Conservation (phyloP, 2,329 filamentous ascomycete species). For the Phyllosticta ampelicida region DNA sequence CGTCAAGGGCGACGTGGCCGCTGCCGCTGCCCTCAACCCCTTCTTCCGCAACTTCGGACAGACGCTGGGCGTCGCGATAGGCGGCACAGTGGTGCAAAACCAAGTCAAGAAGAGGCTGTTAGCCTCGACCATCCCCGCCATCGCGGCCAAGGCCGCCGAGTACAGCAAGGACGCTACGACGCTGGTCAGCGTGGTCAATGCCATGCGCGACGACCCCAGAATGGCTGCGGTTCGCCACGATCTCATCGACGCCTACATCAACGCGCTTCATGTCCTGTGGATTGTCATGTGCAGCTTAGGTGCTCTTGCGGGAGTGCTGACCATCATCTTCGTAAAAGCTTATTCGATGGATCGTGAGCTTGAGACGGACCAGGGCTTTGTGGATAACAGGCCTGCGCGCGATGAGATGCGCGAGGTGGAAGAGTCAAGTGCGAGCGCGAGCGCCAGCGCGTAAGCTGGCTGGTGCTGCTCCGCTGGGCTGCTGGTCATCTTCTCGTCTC, state of each 20-base stretch:
- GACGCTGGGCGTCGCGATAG: constrained; percentile 38
- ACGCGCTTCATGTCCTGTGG: constrained; percentile 21
- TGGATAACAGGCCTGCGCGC: neutral
- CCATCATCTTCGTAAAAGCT: constrained; percentile 9
- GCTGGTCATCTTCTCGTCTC: too few species aligned
- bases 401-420: neutral
- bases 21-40: constrained; percentile 29
- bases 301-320: constrained; percentile 16
- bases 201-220: constrained; percentile 13
- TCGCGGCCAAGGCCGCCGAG: constrained; percentile 15
- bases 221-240: constrained; percentile 14
- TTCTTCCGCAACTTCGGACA: constrained; percentile 40
- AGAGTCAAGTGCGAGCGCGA: neutral
- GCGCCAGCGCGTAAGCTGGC: too few species aligned
- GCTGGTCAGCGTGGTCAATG: constrained; percentile 18
- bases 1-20: constrained; percentile 27
- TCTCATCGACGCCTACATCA: constrained; percentile 18
- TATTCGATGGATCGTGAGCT: constrained; percentile 6
- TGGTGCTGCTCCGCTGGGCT: too few species aligned
- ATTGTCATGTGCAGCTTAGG: constrained; percentile 20
- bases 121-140: neutral
- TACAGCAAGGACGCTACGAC: constrained; percentile 18
- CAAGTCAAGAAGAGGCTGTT: constrained; percentile 15
- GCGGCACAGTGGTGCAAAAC: constrained; percentile 33
- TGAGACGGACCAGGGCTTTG: constrained; percentile 10